These are phyloP conservation scores for Seiridium unicorne DNA, from an alignment of 2,329 filamentous ascomycete genomes.

Conservation along the genomic window DNA sequence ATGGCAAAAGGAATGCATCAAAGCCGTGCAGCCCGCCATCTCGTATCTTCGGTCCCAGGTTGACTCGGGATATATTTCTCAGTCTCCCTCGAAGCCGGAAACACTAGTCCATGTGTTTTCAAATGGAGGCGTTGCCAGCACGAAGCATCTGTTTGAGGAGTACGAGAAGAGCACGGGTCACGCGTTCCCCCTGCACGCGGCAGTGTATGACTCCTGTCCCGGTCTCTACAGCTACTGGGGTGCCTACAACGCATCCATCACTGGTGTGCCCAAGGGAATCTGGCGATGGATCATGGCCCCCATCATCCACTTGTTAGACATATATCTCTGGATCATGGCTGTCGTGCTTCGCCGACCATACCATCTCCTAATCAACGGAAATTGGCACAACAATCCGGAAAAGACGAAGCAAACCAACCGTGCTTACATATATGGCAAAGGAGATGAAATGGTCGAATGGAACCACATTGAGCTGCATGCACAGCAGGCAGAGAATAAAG, in stretches of 20 bases:
- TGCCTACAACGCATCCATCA: constrained; percentile 37
- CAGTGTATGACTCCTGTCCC: constrained; percentile 48
- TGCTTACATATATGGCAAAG: constrained; percentile 51
- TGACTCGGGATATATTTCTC: constrained; percentile 18
- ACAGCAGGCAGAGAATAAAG: constrained; percentile 33
- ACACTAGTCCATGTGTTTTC: constrained; percentile 51
- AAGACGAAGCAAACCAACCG: constrained; percentile 39
- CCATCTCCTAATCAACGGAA: constrained; percentile 30
- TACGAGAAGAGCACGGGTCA: constrained; percentile 25
- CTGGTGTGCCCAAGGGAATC: constrained; percentile 30
- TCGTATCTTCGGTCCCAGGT: constrained; percentile 34
- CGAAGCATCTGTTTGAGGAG: constrained; percentile 34
- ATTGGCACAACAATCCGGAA: constrained; percentile 34
- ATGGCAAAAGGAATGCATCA: constrained; percentile 26
- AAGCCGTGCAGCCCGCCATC: constrained; percentile 36
- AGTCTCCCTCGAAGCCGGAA: constrained; percentile 22
- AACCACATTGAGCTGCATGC: constrained; percentile 48
- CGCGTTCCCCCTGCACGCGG: constrained; percentile 39
- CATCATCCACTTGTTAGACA: constrained; percentile 32
- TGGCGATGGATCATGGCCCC: constrained; percentile 27
- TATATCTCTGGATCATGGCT: constrained; percentile 27
- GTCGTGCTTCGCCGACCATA: constrained; percentile 26
- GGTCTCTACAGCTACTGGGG: constrained; percentile 39
- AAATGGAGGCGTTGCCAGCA: constrained; percentile 47
- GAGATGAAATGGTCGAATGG: constrained; percentile 45